These are phyloP conservation scores for Garcia nutans DNA, from an alignment of 345 rosid genomes.

Conservation along the genomic window DNA sequence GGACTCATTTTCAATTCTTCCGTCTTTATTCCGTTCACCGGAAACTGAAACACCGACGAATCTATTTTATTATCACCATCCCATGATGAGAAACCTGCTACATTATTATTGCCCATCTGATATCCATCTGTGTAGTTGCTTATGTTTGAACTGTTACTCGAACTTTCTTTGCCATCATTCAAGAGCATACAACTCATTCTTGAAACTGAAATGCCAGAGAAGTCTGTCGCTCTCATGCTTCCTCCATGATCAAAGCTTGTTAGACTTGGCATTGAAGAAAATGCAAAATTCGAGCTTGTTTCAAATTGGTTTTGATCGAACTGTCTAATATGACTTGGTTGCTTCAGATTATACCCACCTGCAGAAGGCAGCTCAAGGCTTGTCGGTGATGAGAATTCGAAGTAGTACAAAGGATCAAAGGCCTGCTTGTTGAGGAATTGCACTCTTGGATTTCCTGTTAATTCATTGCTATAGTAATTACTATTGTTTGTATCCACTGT, in stretches of 20 bases:
- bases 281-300: slow-evolving; percentile 29
- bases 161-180: slow-evolving; percentile 41
- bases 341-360: slow-evolving; percentile 27
- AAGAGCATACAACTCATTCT: slow-evolving; percentile 36
- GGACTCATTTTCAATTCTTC: slow-evolving; percentile 35
- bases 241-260: slow-evolving; percentile 43
- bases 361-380: slow-evolving; percentile 11
- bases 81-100: slow-evolving; percentile 32
- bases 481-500: no score
- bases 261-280: slow-evolving; percentile 51
- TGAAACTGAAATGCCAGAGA: slow-evolving; percentile 44
- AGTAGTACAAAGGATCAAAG: slow-evolving; percentile 38
- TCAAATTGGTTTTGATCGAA: slow-evolving; percentile 32
- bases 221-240: slow-evolving; percentile 34
- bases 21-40: slow-evolving; percentile 34
- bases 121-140: slow-evolving; percentile 42
- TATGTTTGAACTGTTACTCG: slow-evolving; percentile 55
- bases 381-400: slow-evolving; percentile 29
- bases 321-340: slow-evolving; percentile 8
- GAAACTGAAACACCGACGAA: slow-evolving; percentile 37
- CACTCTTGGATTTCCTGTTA: slow-evolving; percentile 30
- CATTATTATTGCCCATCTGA: slow-evolving; percentile 30
- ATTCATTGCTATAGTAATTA: slow-evolving; percentile 16
- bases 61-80: slow-evolving; percentile 33
- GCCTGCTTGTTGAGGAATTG: slow-evolving; percentile 27